A percentile compares a stretch with the other conserved stretches of the same genome.
Conservation (phyloP, 1,284 basidiomycete genomes). For the Fomitiporia mediterranea region DNA sequence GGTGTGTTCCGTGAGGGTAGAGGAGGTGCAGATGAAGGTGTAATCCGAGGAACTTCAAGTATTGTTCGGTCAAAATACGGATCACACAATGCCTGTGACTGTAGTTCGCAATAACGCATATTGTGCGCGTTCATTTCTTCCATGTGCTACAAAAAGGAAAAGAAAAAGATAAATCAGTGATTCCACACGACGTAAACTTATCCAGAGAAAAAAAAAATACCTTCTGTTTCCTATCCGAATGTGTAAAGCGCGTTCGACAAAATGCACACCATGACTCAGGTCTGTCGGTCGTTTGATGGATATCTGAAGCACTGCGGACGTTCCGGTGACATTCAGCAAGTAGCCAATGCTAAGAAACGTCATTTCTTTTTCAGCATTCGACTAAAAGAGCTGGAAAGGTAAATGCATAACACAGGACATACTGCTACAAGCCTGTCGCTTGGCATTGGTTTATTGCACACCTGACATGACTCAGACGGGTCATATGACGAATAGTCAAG, state of each 20-base stretch:
- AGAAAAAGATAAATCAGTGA: too few species aligned
- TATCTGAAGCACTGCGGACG: not conserved
- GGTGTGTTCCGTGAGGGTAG: too few species aligned
- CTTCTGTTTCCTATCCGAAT: slow-evolving; percentile 10
- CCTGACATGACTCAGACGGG: not conserved
- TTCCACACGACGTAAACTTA: not conserved
- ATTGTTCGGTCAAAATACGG: not conserved
- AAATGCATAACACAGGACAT: too few species aligned
- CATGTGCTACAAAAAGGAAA: not conserved
- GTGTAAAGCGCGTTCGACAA: slow-evolving; percentile 1
- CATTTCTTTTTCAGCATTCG: too few species aligned
- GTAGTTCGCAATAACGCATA: not conserved
- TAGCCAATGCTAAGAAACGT: too few species aligned
- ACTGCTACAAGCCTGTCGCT: not conserved
- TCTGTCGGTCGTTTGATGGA: not conserved
- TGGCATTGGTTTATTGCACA: not conserved
- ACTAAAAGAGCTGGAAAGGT: not conserved
- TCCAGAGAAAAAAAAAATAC: not conserved
- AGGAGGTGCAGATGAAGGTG: too few species aligned
- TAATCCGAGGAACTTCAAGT: not conserved
- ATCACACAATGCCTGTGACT: not conserved
- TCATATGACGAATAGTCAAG: too few species aligned
- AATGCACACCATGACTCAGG: slow-evolving; percentile 3
- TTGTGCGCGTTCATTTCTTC: slow-evolving; percentile 5
- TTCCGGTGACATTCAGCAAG: not conserved